A percentile compares a stretch with the other conserved stretches of the same genome.
These are phyloP conservation scores for Hermanozyma aechmeae DNA, from an alignment of 805 yeast genomes.

Conservation along the genomic window DNA sequence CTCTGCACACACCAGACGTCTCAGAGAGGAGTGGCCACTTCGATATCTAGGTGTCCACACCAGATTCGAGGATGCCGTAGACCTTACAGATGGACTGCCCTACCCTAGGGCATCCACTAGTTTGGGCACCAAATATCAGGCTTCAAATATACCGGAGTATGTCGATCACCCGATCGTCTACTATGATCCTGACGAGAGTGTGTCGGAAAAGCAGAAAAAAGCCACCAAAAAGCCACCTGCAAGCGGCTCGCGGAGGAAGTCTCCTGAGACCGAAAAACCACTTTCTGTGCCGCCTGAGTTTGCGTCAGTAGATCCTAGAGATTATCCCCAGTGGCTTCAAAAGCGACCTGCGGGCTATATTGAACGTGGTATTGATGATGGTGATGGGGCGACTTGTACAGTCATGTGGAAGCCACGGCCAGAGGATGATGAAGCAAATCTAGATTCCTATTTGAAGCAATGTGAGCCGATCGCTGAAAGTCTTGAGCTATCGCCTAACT, in stretches of 20 bases:
- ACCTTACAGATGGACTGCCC: conserved; percentile 61
- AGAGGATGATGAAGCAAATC: conserved; percentile 14
- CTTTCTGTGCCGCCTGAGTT: conserved; percentile 42
- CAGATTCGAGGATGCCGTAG: conserved; percentile 66
- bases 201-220: conserved; percentile 5
- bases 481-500: conserved; percentile 45
- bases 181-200: conserved; percentile 34
- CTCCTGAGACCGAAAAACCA: conserved; percentile 3
- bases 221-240: conserved; percentile 1
- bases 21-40: conserved; percentile 71
- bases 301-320: conserved; percentile 29
- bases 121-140: conserved; percentile 67
- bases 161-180: conserved; percentile 52
- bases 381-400: conserved; percentile 40
- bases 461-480: conserved; percentile 50
- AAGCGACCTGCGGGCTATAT: conserved; percentile 72
- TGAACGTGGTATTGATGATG: conserved; percentile 72
- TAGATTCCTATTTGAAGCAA: conserved; percentile 46
- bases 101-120: conserved; percentile 76
- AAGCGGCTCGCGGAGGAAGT: conserved; percentile 3
- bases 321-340: conserved; percentile 68
- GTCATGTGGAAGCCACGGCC: conserved; percentile 56
- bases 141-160: conserved; percentile 57
- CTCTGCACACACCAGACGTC: conserved; percentile 38
- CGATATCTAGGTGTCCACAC: conserved; percentile 73